Base-by-base conservation (phyloP, 148 eudicot genomes). In the Beta vulgaris region DNA sequence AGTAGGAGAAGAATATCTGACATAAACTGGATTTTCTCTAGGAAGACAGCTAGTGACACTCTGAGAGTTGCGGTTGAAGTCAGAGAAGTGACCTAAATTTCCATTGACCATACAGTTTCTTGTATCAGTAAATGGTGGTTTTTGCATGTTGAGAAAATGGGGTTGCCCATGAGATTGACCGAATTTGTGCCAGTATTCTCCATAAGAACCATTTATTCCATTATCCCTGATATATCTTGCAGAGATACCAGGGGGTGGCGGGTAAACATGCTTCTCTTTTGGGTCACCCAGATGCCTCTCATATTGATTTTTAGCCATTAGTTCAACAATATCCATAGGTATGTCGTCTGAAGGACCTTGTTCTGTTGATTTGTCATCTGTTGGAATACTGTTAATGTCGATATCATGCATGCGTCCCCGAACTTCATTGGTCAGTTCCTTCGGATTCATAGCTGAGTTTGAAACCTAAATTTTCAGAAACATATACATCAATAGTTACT, bases 251-350 rank as follows among this genome's bases (percentile, higher is more conserved):
- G 63, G n/a, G 19, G 78, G 31, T 42, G 59, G n/a, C 2, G 76
- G 48, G 57, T 63, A 61, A 49, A n/a, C 3, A 14, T 53, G 54
- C 14, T 64, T 74, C 25, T 60, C 81, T 62, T 79, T 76, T 40
- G 78, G 72, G 23, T 81, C 85, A 2, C 77, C 54, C 25, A 79
- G 77, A 44, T 67, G 65, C 71, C 89, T 81, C 73, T 92, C 95
- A 16, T 79, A 86, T 67, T 88, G 92, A 53, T 88, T 84, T 68
- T 84, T 82, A n/a, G 92, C 95, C 86, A 88, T 43, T 9, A 87
- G 80, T 74, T 88, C 93, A 32, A 88, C 91, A 69, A 90, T 87
- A 19, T 90, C 97, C 91, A 86, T 90, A 6, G 93, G 93, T 36
- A 88, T 86, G 64, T 90, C 93, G 46, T 88, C 97, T 39, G 80